Percentiles rank a stretch among this genome's conserved stretches.
phyloP scores from a whole-genome alignment of 164 flowering plant species.

The Magnolia officinalis region DNA sequence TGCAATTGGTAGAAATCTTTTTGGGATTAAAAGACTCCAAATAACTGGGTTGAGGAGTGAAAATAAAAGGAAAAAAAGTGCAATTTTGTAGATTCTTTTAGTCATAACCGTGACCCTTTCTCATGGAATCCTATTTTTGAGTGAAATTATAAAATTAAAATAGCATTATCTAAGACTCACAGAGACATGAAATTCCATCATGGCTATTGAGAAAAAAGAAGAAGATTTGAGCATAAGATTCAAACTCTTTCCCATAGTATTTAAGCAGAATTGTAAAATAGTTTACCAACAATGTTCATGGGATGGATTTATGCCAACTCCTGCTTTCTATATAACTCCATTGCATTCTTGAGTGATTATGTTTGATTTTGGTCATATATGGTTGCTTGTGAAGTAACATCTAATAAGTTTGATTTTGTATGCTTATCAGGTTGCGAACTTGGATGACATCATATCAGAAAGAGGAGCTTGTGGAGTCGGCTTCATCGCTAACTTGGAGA shows the following conservation, averaged over 20 bases:
- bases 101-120: no score
- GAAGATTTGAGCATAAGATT: background rate
- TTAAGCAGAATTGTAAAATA: background rate
- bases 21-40: no score
- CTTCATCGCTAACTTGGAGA: constrained; percentile 88
- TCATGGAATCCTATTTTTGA: no score
- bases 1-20: no score
- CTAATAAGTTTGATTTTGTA: background rate
- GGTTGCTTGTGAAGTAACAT: background rate
- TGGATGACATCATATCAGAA: constrained; percentile 83
- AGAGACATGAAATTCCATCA: no score
- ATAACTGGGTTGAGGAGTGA: no score
- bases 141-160: no score
- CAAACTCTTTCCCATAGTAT: background rate
- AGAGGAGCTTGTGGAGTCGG: constrained; percentile 99
- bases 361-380: background rate
- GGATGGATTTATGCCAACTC: background rate
- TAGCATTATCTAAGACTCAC: no score
- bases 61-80: no score
- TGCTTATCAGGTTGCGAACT: constrained; percentile 59
- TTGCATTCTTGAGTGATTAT: background rate
- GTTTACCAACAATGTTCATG: no score
- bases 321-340: background rate
- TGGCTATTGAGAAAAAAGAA: no score
- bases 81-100: no score